Base-by-base conservation (phyloP, 179 eudicot genomes). In the Spinacia oleracea region DNA sequence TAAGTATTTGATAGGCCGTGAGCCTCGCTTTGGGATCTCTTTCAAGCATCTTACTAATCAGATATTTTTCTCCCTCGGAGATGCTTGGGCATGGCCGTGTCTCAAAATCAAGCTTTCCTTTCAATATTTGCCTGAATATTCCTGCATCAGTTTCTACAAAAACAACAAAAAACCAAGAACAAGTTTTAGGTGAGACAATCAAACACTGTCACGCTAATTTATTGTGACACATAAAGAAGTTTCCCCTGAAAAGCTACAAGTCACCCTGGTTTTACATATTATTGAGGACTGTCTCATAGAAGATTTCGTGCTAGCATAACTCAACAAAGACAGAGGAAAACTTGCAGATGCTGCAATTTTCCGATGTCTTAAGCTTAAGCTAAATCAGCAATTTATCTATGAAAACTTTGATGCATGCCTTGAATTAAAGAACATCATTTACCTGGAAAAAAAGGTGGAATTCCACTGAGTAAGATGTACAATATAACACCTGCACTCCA, bases 401-500 rank as follows among this genome's bases (percentile, higher is more conserved):
- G 38, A 53, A 65, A 50, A 50, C 25, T 12, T n/a, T 32, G 56
- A 40, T 14, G 73, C 18, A 69, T 23, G 16, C 25, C 70, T 21
- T 11, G 2, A 40, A n/a, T 62, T 46, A 14, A n/a, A 18, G 10
- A 34, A 15, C 18, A 14, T 64, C 16, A 42, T 70, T 78, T 78
- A 86, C 88, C 86, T 75, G 86, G 81, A 86, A 86, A 86, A 72
- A 83, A 86, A 73, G 88, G 88, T 6, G 88, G 88, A 69, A 83
- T 84, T 59, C 88, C 88, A 31, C 83, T 69, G 40, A 86, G 88
- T 81, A 86, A 81, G 74, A 86, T 86, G 80, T 86, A 86, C 27
- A 86, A 45, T 8, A 86, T 86, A 31, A 86, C 88, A 76, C 88
- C 88, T 58, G 88, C 88, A 76, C 88, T 86, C 88, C 88, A 86